These are phyloP conservation scores for Taxillus chinensis DNA, from an alignment of 164 flowering plant species.

Conservation along the genomic window DNA sequence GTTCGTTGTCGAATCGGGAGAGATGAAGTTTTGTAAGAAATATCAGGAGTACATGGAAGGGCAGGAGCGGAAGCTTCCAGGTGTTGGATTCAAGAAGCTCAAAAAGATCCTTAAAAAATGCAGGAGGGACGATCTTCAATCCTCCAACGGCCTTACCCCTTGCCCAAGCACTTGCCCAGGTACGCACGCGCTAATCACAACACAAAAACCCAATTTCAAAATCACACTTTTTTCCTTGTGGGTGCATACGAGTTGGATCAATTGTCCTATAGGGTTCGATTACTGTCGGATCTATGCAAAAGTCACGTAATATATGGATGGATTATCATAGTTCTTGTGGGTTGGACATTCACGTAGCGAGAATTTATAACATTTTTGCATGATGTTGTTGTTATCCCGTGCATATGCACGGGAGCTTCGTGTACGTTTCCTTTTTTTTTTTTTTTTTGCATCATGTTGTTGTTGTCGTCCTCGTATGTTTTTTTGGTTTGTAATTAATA, in stretches of 20 bases:
- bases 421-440: neutral
- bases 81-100: slow-evolving; percentile 61
- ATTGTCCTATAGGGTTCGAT: too few species aligned
- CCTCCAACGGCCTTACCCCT: slow-evolving; percentile 14
- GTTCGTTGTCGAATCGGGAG: neutral
- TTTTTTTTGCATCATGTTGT: too few species aligned
- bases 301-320: too few species aligned
- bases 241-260: too few species aligned
- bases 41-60: slow-evolving; percentile 78
- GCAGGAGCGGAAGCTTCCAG: slow-evolving; percentile 52
- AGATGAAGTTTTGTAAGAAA: slow-evolving; percentile 89
- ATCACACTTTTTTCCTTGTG: too few species aligned
- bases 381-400: neutral
- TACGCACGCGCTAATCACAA: neutral
- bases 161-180: slow-evolving; percentile 55
- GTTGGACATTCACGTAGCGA: too few species aligned
- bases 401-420: neutral
- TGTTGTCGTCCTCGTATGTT: neutral
- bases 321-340: too few species aligned
- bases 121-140: slow-evolving; percentile 25
- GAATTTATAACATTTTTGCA: too few species aligned
- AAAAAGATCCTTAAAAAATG: slow-evolving; percentile 79
- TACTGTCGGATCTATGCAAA: too few species aligned
- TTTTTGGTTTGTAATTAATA: neutral
- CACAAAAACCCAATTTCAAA: too few species aligned